phyloP scores from a whole-genome alignment of 768 basidiomycete genomes.

The Termitomyces sp. region DNA sequence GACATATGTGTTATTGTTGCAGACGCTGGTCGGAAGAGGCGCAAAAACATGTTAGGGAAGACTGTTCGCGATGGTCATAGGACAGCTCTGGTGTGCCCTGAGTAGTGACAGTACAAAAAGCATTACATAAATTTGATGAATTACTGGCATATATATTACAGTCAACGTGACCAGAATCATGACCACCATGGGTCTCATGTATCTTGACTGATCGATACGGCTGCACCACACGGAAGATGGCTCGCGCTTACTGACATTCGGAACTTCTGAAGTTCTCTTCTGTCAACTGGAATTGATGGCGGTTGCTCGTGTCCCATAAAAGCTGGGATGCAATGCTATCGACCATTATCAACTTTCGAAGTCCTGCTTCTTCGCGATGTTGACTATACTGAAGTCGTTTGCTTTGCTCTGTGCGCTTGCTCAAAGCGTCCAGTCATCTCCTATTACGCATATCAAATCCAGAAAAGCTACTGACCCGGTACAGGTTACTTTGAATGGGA shows the following conservation, averaged over 20 bases:
- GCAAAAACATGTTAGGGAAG: not conserved
- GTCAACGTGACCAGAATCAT: no score
- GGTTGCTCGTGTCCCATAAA: not conserved
- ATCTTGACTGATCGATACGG: not conserved
- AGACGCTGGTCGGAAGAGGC: not conserved
- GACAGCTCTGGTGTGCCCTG: no score
- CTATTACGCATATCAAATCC: not conserved
- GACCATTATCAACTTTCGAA: not conserved
- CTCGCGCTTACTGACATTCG: not conserved
- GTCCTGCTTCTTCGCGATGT: not conserved
- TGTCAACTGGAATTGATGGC: not conserved
- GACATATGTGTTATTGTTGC: not conserved
- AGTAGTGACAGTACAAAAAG: not conserved
- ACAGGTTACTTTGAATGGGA: conserved; percentile 4
- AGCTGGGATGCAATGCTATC: not conserved
- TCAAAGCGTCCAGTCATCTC: not conserved
- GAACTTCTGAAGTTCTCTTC: not conserved
- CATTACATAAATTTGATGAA: not conserved
- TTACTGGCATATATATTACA: not conserved
- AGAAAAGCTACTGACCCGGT: conserved; percentile 6
- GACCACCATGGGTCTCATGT: not conserved
- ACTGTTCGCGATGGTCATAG: not conserved
- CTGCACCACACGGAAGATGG: not conserved
- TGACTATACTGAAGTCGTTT: not conserved
- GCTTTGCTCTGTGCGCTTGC: not conserved